Evolutionary conservation across 257 asterid genomes (phyloP).

Genomic region (Solanum pinnatisectum): DNA sequence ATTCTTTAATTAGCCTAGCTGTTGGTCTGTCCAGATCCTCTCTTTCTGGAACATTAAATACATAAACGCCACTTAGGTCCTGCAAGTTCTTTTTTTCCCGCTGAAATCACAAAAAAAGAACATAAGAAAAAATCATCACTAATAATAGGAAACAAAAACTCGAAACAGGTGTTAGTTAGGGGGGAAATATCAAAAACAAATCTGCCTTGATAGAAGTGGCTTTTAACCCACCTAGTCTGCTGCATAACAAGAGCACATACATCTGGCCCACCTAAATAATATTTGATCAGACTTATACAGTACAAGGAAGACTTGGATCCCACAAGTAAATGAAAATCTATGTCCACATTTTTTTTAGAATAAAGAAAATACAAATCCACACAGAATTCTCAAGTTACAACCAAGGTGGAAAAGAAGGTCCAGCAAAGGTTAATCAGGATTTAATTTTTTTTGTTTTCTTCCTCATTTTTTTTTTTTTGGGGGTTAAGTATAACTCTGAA

Average conservation of each 20-base stretch:
- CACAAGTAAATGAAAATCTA: neutral
- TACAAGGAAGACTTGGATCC: neutral
- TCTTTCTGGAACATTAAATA: conserved; percentile 79
- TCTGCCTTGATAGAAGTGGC: neutral
- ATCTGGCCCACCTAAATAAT: neutral
- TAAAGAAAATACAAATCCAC: neutral
- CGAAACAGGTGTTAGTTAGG: neutral
- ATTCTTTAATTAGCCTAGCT: conserved; percentile 89
- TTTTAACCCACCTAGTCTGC: neutral
- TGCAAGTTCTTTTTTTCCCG: conserved; percentile 91
- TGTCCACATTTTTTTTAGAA: neutral
- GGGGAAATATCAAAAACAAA: neutral
- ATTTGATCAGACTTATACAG: neutral
- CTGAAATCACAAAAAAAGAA: conserved; percentile 33
- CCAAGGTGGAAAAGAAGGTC: neutral
- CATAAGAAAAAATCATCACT: conserved; percentile 1
- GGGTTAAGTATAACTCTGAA: neutral
- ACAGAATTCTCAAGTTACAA: neutral
- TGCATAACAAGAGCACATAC: neutral
- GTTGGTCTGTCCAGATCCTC: conserved; percentile 90
- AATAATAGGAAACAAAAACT: neutral
- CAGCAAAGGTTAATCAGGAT: neutral
- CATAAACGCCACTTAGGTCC: conserved; percentile 77
- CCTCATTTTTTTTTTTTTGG: neutral
- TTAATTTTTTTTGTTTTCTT: neutral